Evolutionary conservation across 2,329 filamentous ascomycete genomes (phyloP), one percentile per base, ranked within the genome.

Genomic region (Colletotrichum paranaense): DNA sequence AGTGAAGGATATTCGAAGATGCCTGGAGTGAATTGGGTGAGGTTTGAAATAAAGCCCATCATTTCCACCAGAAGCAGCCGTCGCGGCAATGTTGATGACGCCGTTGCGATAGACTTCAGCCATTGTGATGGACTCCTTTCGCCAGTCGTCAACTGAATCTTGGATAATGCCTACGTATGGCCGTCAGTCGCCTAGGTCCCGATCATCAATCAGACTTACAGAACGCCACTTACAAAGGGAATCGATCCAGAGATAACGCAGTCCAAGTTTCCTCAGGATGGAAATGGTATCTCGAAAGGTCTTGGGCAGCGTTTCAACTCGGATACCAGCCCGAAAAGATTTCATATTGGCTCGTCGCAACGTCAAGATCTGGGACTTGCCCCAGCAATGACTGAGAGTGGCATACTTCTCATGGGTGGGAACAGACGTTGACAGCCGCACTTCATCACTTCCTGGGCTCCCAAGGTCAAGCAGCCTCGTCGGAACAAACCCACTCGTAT

Each of bases 181-280:
- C 16, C 19, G 24, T 57, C 6, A 24, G n/a, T 5, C 2, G 14
- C 22, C 4, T 12, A 6, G 26, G 6, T 30, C 22, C 26, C 1
- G 6, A 26, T 8, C 26, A 26, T 57, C 2, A 2, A 16, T 16
- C 26, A 16, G 4, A 57, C 7, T 68, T 57, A 14, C 56, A 55
- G 6, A 72, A 22, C 14, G 67, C 62, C 24, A 26, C n/a, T 55
- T 26, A 55, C 71, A 70, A 1, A 73, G 56, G 1, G 66, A 62
- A 28, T 73, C 71, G 5, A 73, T 66, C 71, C 71, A 73, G 22
- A 70, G 28, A 32, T 66, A 73, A 1, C 19, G 24, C 22, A 73
- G 12, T 11, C 57, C 55, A 5, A 73, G 62, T 5, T 22, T 30
- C 22, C 55, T 38, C 14, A 46, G 38, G 12, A 66, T 24, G 11